Conservation (phyloP, 805 yeast genomes). For the Sungouiella blattae region DNA sequence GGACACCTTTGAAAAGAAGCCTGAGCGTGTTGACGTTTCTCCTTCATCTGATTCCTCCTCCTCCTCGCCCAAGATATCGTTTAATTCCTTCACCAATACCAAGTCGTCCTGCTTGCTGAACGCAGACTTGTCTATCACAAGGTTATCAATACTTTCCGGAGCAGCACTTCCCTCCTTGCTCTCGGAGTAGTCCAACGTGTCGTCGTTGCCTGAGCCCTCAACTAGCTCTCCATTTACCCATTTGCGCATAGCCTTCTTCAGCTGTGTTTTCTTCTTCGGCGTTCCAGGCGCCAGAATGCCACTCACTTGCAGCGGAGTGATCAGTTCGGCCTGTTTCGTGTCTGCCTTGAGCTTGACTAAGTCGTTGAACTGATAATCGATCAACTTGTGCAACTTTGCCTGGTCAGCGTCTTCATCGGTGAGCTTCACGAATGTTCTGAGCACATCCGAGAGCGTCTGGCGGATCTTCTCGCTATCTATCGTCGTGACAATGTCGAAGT, state of each 20-base stretch:
- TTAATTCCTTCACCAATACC: slow-evolving; percentile 38
- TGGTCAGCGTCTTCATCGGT: slow-evolving; percentile 20
- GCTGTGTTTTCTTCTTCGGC: slow-evolving; percentile 8
- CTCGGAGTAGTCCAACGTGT: slow-evolving; percentile 33
- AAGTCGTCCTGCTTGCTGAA: slow-evolving; percentile 36
- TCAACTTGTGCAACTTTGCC: slow-evolving; percentile 29
- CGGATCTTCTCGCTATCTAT: slow-evolving; percentile 37
- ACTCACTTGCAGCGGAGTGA: background rate
- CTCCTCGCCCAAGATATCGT: slow-evolving; percentile 35
- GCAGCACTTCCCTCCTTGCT: slow-evolving; percentile 5
- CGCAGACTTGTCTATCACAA: slow-evolving; percentile 28
- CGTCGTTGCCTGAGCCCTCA: slow-evolving; percentile 20
- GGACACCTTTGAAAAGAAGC: slow-evolving; percentile 31
- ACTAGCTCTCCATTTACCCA: slow-evolving; percentile 41
- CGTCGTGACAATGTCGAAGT: slow-evolving; percentile 37
- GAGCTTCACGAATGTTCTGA: slow-evolving; percentile 30
- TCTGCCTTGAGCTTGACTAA: slow-evolving; percentile 27
- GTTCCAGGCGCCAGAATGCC: too few species aligned
- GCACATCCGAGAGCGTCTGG: slow-evolving; percentile 27
- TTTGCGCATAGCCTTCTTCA: slow-evolving; percentile 38
- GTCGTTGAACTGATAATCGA: slow-evolving; percentile 37
- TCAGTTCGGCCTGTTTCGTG: background rate
- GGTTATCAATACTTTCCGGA: slow-evolving; percentile 4
- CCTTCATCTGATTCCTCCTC: slow-evolving; percentile 15
- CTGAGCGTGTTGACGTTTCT: slow-evolving; percentile 1